phyloP scores from a whole-genome alignment of 108 stramenopile genomes.

The Skeletonema grethae region DNA sequence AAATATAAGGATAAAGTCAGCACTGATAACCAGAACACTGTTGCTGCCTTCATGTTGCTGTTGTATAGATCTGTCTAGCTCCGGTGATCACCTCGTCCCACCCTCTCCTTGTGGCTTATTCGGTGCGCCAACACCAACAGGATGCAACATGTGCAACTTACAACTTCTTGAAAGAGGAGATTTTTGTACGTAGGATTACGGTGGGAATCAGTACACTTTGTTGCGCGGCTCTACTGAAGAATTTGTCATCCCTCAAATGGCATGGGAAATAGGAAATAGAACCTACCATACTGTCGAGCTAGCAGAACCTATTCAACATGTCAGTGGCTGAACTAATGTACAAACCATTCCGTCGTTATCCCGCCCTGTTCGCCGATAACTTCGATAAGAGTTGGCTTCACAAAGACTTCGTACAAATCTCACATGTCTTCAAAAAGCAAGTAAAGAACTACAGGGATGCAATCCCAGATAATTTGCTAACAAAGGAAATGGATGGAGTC shows the following conservation, averaged over 20 bases:
- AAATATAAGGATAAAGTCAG: not conserved
- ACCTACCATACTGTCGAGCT: not conserved
- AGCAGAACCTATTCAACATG: not conserved
- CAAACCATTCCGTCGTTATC: conserved; percentile 6
- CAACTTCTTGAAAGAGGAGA: too few relatives aligned
- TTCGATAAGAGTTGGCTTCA: conserved; percentile 17
- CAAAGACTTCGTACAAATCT: conserved; percentile 1
- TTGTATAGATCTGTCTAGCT: not conserved
- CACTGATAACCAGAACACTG: not conserved
- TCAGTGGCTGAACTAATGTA: conserved; percentile 1
- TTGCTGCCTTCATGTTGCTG: not conserved
- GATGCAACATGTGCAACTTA: too few relatives aligned
- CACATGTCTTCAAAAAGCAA: not conserved
- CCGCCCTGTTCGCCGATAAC: conserved; percentile 11
- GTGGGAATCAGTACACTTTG: not conserved
- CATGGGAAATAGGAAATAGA: too few relatives aligned
- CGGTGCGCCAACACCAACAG: too few relatives aligned
- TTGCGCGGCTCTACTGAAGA: not conserved
- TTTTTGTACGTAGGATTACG: not conserved
- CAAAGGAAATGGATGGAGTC: conserved; percentile 11
- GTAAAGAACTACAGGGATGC: not conserved
- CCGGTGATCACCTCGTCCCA: not conserved
- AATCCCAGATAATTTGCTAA: not conserved
- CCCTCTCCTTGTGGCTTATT: too few relatives aligned
- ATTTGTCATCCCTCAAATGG: not conserved